Base-by-base conservation (phyloP, 805 yeast species). In the Kodamaea kaohsiungensis region DNA sequence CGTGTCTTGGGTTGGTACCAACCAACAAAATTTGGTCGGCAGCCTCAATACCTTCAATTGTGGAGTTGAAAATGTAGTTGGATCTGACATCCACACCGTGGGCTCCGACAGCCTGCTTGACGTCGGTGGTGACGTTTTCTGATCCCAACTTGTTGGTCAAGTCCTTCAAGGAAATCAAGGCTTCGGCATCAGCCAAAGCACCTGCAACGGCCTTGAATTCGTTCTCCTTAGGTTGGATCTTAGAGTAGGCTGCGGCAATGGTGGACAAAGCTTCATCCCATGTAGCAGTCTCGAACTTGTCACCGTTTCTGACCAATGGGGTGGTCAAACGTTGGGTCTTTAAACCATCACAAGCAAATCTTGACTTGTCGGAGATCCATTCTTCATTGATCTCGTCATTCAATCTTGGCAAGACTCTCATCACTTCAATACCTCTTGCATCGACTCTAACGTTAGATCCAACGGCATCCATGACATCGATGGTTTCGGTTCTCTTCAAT, bases 331-430 rank as follows among this genome's bases (percentile, higher is more conserved):
- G 82, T 78, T 89, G 96, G 54, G 91, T 87, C 75, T 86, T 87
- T 67, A 90, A 81, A 40, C 95, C 96, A 68, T 89, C 96, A 64
- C 84, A 84, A 33, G 96, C 91, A 67, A 86, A 89, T 65, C 96
- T 82, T 13, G 96, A 80, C 75, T 90, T 89, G 76, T 89, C 96
- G 47, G 90, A 84, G 63, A 89, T 87, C 96, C 96, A 89, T 75
- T 90, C 96, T 73, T 90, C 95, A 69, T 89, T 89, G 64, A 90
- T 79, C 58, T 88, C 95, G 63, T 89, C 96, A 69, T 89, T 89
- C 62, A 88, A 77, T 70, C 96, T 82, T 57, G 96, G 96, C 63
- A 90, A 76, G 35, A 89, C 88, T 69, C 96, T 84, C 89, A 89
- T 85, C 47, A 89, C 95, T 70, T 88, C 92, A 64, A 86, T 81